Conservation (phyloP, 148 eudicot genomes). For the Spergularia bocconei region DNA sequence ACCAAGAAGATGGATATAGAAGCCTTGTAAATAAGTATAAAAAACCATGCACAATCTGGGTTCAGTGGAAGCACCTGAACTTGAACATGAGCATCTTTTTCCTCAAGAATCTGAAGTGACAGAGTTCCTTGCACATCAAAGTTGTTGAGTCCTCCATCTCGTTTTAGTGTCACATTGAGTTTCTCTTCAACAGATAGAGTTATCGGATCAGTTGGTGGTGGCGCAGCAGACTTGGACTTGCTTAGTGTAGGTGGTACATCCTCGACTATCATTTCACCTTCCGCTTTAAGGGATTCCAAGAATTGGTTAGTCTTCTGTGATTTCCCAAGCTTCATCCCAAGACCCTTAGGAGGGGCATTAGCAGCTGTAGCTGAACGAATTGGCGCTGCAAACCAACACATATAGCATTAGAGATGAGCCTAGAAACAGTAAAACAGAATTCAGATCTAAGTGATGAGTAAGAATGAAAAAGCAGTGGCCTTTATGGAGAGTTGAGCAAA, state of each 20-base stretch:
- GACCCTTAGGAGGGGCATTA: constrained; percentile 85
- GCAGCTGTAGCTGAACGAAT: constrained; percentile 76
- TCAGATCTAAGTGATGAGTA: not conserved
- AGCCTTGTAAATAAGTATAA: not conserved
- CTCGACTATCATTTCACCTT: constrained; percentile 92
- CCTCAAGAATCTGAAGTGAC: constrained; percentile 86
- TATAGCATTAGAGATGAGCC: not conserved
- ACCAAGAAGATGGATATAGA: not conserved
- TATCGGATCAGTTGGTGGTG: constrained; percentile 83
- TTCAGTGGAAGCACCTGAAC: constrained; percentile 62
- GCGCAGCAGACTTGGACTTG: constrained; percentile 72
- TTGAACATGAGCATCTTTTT: constrained; percentile 88
- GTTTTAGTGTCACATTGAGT: constrained; percentile 78
- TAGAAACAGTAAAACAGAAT: not conserved
- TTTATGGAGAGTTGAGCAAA: not conserved
- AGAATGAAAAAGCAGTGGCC: not conserved
- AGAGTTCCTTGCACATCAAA: constrained; percentile 94
- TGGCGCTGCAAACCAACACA: constrained; percentile 29
- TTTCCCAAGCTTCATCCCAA: constrained; percentile 96
- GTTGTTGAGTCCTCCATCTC: constrained; percentile 86
- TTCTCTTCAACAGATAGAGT: constrained; percentile 91
- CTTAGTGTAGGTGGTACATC: constrained; percentile 73
- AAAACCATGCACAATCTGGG: not conserved
- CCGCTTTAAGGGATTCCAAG: constrained; percentile 95
- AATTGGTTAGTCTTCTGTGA: constrained; percentile 76